Percentiles rank a stretch among this genome's conserved stretches.
Evolutionary conservation across 2,329 filamentous ascomycete genomes (phyloP).

Genomic region (Elsinoe necatrix): DNA sequence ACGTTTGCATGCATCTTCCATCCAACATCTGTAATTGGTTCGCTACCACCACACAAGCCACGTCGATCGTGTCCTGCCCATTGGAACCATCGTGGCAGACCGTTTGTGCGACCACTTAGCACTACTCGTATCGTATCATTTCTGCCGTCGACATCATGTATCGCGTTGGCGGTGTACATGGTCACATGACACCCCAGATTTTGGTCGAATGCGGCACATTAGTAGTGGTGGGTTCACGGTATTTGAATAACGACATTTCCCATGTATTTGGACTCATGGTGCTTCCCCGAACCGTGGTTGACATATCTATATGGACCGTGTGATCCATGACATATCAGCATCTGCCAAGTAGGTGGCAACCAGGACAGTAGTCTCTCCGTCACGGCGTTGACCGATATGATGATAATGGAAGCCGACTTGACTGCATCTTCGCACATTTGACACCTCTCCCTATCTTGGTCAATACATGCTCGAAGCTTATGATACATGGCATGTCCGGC

Average conservation of each 20-base stretch:
- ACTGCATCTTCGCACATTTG: no score
- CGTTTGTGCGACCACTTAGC: conserved; percentile 6
- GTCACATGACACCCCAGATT: neutral
- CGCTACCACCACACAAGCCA: conserved; percentile 11
- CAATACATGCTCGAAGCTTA: no score
- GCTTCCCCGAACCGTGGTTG: neutral
- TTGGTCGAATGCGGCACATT: neutral
- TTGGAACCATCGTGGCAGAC: conserved; percentile 5
- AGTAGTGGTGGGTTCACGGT: conserved; percentile 1
- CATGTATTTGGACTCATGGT: neutral
- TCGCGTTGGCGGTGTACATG: neutral
- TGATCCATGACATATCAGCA: neutral
- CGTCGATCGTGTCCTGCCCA: conserved; percentile 7
- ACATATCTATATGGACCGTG: neutral
- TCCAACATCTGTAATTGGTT: neutral
- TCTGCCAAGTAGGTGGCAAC: neutral
- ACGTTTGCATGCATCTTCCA: conserved; percentile 2
- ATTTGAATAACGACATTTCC: neutral
- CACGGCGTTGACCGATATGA: neutral
- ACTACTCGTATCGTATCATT: neutral
- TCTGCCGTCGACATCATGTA: neutral
- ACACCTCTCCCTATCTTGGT: no score
- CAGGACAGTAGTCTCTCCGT: neutral
- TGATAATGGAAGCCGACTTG: no score
- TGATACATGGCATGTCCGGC: no score